A percentile compares a stretch with the other conserved stretches of the same genome.
phyloP scores from a whole-genome alignment of 129 eudicot genomes.

The Oenanthe sinensis region DNA sequence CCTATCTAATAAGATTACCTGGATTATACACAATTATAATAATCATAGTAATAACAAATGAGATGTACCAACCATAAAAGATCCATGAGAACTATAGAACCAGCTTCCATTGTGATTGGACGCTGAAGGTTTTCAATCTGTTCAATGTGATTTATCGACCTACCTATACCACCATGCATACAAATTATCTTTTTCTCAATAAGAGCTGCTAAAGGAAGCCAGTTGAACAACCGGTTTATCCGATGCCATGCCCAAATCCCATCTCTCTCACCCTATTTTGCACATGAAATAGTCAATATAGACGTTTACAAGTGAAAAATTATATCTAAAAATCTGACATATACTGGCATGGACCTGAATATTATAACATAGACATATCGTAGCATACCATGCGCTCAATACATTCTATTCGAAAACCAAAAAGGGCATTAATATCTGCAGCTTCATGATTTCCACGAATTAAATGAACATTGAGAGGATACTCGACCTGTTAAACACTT shows the following conservation, averaged over 20 bases:
- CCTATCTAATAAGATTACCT: not conserved
- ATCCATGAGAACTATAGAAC: constrained; percentile 71
- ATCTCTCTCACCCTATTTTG: constrained; percentile 54
- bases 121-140: constrained; percentile 89
- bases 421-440: constrained; percentile 66
- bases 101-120: constrained; percentile 96
- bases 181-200: constrained; percentile 82
- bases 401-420: constrained; percentile 65
- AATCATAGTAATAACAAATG: not conserved
- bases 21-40: not conserved
- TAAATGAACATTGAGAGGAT: constrained; percentile 66
- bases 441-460: constrained; percentile 73
- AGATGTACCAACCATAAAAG: constrained; percentile 44
- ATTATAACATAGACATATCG: not conserved
- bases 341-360: not conserved
- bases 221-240: constrained; percentile 76
- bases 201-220: constrained; percentile 68
- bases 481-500: constrained; percentile 52
- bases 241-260: constrained; percentile 94
- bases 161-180: constrained; percentile 99
- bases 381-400: constrained; percentile 56
- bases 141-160: constrained; percentile 81
- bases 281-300: not conserved
- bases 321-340: not conserved
- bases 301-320: not conserved